phyloP scores from a whole-genome alignment of 768 basidiomycete species.

The Mycena capillaripes region DNA sequence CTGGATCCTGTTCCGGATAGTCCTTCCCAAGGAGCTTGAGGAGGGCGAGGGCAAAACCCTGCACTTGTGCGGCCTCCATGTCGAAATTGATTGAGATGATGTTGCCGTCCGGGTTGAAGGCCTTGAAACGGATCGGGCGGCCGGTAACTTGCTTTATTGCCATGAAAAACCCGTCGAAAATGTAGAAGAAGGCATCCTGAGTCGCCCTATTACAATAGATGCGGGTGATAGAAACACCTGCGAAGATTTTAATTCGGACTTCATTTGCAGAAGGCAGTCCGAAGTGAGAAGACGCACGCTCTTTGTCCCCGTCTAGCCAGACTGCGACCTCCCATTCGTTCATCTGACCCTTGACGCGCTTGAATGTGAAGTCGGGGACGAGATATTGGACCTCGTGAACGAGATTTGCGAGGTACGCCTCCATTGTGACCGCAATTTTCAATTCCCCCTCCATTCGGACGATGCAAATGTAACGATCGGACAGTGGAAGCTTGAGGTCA shows the following conservation, averaged over 20 bases:
- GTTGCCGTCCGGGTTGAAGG: conserved; percentile 14
- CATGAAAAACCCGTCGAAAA: conserved; percentile 25
- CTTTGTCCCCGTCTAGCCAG: neutral
- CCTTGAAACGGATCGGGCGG: conserved; percentile 11
- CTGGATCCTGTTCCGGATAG: neutral
- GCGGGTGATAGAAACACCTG: neutral
- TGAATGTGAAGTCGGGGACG: conserved; percentile 8
- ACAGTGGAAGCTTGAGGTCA: neutral
- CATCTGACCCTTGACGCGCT: neutral
- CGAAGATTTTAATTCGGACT: too few relatives aligned
- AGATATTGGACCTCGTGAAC: conserved; percentile 6
- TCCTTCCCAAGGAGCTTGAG: conserved; percentile 2
- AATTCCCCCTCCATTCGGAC: conserved; percentile 8
- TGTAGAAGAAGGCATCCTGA: neutral
- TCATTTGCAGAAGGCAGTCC: neutral
- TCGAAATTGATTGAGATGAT: conserved; percentile 13
- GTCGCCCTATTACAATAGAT: conserved; percentile 3
- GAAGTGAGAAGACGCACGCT: neutral
- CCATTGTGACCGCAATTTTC: conserved; percentile 7
- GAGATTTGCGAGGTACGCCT: neutral
- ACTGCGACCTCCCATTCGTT: conserved; percentile 25
- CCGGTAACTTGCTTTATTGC: conserved; percentile 17
- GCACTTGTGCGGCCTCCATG: conserved; percentile 25
- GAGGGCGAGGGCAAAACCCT: conserved; percentile 13
- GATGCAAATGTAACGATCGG: neutral